These are phyloP conservation scores for Penicillium lividum DNA, from an alignment of 495 filamentous ascomycete species.

Conservation along the genomic window DNA sequence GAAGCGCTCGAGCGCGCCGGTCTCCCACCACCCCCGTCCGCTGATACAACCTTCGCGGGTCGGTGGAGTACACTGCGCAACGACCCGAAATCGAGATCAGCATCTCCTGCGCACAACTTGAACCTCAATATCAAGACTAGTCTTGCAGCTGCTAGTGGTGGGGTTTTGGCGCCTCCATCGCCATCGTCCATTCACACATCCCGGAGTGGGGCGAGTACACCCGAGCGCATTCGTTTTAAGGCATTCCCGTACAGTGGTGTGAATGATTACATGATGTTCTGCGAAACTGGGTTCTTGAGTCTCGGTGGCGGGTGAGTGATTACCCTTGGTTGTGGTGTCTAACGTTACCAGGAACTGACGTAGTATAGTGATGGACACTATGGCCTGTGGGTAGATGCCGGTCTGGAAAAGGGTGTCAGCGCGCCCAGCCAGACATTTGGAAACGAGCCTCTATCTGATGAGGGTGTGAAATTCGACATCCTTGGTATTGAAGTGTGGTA, in stretches of 20 bases:
- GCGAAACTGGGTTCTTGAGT: constrained; percentile 81
- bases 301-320: constrained; percentile 72
- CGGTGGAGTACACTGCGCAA: constrained; percentile 67
- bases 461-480: constrained; percentile 90
- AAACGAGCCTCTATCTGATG: constrained; percentile 93
- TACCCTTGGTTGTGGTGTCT: background rate
- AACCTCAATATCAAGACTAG: constrained; percentile 33
- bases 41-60: constrained; percentile 68
- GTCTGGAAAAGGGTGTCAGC: constrained; percentile 84
- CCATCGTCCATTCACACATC: constrained; percentile 26
- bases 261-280: constrained; percentile 96
- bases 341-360: constrained; percentile 11
- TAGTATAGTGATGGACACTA: constrained; percentile 74
- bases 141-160: constrained; percentile 32
- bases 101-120: constrained; percentile 26
- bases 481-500: constrained; percentile 92
- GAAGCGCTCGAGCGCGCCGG: constrained; percentile 43
- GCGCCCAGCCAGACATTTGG: constrained; percentile 85
- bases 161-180: constrained; percentile 30
- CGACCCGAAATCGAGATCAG: constrained; percentile 29
- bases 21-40: constrained; percentile 70
- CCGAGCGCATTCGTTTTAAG: constrained; percentile 83
- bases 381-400: constrained; percentile 89
- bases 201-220: constrained; percentile 46
- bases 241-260: constrained; percentile 94